Conservation (phyloP, 495 filamentous ascomycete genomes). For the Xylaria scruposa region DNA sequence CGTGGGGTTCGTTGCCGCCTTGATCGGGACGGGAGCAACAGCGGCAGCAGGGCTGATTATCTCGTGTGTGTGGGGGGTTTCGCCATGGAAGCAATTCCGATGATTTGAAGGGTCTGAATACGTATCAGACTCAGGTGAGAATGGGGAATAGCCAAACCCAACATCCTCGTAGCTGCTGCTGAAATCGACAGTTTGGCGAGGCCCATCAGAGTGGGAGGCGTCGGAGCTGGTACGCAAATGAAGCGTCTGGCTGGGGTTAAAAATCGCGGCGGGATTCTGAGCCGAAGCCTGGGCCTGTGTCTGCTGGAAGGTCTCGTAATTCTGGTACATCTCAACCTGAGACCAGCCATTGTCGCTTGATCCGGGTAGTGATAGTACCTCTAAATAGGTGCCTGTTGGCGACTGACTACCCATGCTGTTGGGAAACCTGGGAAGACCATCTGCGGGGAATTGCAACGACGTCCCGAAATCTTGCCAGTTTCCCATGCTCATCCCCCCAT, state of each 20-base stretch:
- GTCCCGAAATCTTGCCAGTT: constrained; percentile 78
- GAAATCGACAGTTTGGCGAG: constrained; percentile 62
- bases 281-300: constrained; percentile 54
- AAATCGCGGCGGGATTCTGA: constrained; percentile 67
- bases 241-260: constrained; percentile 85
- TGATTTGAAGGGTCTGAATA: constrained; percentile 60
- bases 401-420: constrained; percentile 76
- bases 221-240: constrained; percentile 85
- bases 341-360: constrained; percentile 89
- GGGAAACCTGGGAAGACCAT: constrained; percentile 58
- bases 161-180: constrained; percentile 88
- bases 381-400: constrained; percentile 80
- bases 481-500: constrained; percentile 55
- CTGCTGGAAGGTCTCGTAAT: constrained; percentile 55
- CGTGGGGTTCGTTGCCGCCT: constrained; percentile 63
- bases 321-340: constrained; percentile 66
- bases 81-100: constrained; percentile 56
- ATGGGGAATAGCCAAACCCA: constrained; percentile 73
- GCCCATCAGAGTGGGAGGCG: constrained; percentile 75
- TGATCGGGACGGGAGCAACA: constrained; percentile 73
- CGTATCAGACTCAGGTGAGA: constrained; percentile 67
- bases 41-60: constrained; percentile 71
- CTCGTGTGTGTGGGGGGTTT: constrained; percentile 54
- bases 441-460: constrained; percentile 58
- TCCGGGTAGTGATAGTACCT: constrained; percentile 77